Base-by-base conservation (phyloP, 2,329 filamentous ascomycete genomes). In the Alternaria sp. region DNA sequence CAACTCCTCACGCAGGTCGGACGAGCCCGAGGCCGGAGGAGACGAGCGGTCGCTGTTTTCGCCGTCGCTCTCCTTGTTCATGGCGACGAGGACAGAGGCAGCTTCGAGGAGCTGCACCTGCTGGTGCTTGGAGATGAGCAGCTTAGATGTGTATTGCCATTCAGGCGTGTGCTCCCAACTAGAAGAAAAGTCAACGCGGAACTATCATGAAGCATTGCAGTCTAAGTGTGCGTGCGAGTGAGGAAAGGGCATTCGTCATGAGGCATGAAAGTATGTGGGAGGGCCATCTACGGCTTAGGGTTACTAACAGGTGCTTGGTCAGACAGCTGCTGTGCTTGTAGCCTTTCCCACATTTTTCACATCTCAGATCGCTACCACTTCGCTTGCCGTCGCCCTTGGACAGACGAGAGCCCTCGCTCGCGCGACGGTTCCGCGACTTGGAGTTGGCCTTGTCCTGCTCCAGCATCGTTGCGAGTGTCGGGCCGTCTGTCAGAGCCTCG, bases 281-380 rank as follows among this genome's bases (percentile, higher is more conserved):
- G 75, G 69, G 76, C 73, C 73, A 62, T 62, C 59, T 54, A 67
- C 61, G 70, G 77, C 75, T 79, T 77, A 84, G 86, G 88, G 86
- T 84, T 86, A 97, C 95, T 88, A 89, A 98, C 95, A 97, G 91
- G 89, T 99, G 95, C 88, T 98, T 99, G 80, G 92, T 96, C 86
- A 99, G 89, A 89, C 95, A 99, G 85, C 95, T 98, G 89, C 94
- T 96, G 87, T 99, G 95, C 89, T 99, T 99, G 88, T 99, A 99
- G 83, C 93, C 93, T 87, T 99, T 99, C 81, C 94, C 94, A 85
- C 95, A 99, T 82, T 94, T 94, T 79, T 97, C 93, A 84, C 95
- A 99, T 81, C 91, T 93, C 78, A 99, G 88, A 80, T 98, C 94
- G 75, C 89, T 88, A 75, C 89, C 88, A 82, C 88, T 91, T 80